Percentiles rank a stretch among this genome's conserved stretches.
These are phyloP conservation scores for Moesziomyces sp. DNA, from an alignment of 1,284 basidiomycete genomes.

Conservation along the genomic window DNA sequence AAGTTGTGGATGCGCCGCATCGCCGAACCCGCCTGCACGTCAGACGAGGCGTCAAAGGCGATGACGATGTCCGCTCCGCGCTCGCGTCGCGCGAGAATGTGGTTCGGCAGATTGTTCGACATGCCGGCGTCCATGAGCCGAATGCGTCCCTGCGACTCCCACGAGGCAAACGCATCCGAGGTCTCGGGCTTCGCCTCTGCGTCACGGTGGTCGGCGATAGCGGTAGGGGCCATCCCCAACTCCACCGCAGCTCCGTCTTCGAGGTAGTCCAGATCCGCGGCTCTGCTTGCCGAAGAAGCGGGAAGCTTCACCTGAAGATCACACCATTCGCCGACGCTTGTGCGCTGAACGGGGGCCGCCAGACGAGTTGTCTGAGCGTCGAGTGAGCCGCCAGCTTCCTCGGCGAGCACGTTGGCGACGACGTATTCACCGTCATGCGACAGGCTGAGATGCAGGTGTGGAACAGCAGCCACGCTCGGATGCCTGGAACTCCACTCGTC, in stretches of 20 bases:
- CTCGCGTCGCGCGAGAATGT: slow-evolving; percentile 52
- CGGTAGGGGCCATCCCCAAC: not conserved
- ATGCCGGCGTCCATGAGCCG: slow-evolving; percentile 63
- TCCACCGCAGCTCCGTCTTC: slow-evolving; percentile 8
- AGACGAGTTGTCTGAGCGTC: too few relatives aligned
- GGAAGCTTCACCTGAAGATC: slow-evolving; percentile 9
- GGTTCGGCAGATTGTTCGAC: slow-evolving; percentile 66
- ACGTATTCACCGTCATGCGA: slow-evolving; percentile 88
- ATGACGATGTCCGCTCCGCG: slow-evolving; percentile 60
- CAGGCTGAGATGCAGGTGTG: slow-evolving; percentile 74
- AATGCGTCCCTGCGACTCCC: slow-evolving; percentile 52
- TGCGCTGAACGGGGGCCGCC: not conserved
- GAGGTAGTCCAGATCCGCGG: not conserved
- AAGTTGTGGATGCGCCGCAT: slow-evolving; percentile 59
- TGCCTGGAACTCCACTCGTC: slow-evolving; percentile 47
- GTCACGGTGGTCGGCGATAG: not conserved
- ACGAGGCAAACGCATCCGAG: slow-evolving; percentile 2
- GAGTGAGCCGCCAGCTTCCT: not conserved
- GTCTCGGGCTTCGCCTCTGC: not conserved
- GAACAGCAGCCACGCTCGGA: slow-evolving; percentile 24
- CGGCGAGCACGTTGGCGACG: slow-evolving; percentile 77
- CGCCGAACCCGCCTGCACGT: slow-evolving; percentile 62
- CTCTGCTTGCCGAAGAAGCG: not conserved
- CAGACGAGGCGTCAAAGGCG: slow-evolving; percentile 65
- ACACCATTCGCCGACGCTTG: not conserved